A percentile compares a stretch with the other conserved stretches of the same genome.
Evolutionary conservation across 1,139 yeast genomes (phyloP).

Genomic region (Lodderomyces theae): DNA sequence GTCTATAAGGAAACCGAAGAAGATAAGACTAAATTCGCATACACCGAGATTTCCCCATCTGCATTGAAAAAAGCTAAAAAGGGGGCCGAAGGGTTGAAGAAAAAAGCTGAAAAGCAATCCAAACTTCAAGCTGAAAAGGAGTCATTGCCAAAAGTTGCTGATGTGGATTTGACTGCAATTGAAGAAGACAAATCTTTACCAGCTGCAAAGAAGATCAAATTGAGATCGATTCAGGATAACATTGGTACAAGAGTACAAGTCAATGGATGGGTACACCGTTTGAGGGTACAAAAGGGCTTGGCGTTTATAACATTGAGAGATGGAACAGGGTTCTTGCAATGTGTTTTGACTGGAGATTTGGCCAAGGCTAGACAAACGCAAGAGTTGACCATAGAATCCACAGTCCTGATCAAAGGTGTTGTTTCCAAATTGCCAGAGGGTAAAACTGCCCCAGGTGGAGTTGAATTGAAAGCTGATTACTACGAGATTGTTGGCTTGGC

Average conservation of each 20-base stretch:
- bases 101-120: slow-evolving; percentile 77
- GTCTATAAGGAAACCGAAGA: slow-evolving; percentile 68
- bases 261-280: slow-evolving; percentile 95
- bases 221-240: slow-evolving; percentile 50
- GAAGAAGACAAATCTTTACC: slow-evolving; percentile 74
- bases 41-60: slow-evolving; percentile 80
- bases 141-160: slow-evolving; percentile 56
- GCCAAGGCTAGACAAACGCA: slow-evolving; percentile 86
- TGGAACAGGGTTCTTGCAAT: slow-evolving; percentile 88
- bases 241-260: slow-evolving; percentile 68
- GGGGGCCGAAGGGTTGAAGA: slow-evolving; percentile 88
- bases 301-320: slow-evolving; percentile 92
- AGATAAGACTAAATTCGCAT: slow-evolving; percentile 46
- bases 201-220: slow-evolving; percentile 63
- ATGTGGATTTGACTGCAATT: slow-evolving; percentile 68
- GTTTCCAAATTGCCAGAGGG: slow-evolving; percentile 89
- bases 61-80: slow-evolving; percentile 96
- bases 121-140: slow-evolving; percentile 50
- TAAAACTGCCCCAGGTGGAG: slow-evolving; percentile 96
- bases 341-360: slow-evolving; percentile 84
- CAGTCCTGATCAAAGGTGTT: slow-evolving; percentile 76
- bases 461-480: slow-evolving; percentile 87
- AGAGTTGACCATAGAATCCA: slow-evolving; percentile 84
- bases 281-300: slow-evolving; percentile 88
- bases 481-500: slow-evolving; percentile 89